Evolutionary conservation across 2,329 filamentous ascomycete species (phyloP).

Genomic region (Stachybotrys echinatus): DNA sequence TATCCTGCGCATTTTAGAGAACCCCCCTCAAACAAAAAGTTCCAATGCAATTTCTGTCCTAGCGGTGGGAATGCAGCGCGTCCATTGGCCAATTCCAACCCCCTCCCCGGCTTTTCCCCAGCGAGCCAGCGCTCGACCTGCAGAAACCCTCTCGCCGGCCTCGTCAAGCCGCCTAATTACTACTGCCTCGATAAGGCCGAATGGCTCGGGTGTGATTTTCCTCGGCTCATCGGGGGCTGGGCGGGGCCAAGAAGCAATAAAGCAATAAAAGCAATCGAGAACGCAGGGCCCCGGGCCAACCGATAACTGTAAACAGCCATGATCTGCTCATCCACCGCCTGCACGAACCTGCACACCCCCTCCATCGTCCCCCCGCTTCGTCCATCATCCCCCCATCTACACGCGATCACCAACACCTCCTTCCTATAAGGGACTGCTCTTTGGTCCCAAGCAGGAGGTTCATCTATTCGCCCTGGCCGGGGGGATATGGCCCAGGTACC

Average conservation of each 20-base stretch:
- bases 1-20: background rate
- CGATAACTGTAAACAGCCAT: background rate
- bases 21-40: background rate
- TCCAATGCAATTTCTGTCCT: background rate
- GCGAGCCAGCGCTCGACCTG: background rate
- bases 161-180: no score
- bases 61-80: no score
- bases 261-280: background rate
- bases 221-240: background rate
- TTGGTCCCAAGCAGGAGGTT: background rate
- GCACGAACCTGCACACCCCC: background rate
- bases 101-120: no score
- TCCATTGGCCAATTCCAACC: background rate
- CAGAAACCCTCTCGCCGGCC: background rate
- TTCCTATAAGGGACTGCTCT: background rate
- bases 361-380: no score
- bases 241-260: background rate
- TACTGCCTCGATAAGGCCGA: background rate
- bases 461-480: no score
- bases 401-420: background rate
- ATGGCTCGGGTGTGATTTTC: no score
- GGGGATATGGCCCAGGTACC: no score
- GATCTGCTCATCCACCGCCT: background rate
- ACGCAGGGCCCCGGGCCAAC: background rate
- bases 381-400: background rate